Percentiles rank a stretch among this genome's conserved stretches.
Conservation (phyloP, 2,329 filamentous ascomycete genomes). For the Pseudopyricularia javanii region DNA sequence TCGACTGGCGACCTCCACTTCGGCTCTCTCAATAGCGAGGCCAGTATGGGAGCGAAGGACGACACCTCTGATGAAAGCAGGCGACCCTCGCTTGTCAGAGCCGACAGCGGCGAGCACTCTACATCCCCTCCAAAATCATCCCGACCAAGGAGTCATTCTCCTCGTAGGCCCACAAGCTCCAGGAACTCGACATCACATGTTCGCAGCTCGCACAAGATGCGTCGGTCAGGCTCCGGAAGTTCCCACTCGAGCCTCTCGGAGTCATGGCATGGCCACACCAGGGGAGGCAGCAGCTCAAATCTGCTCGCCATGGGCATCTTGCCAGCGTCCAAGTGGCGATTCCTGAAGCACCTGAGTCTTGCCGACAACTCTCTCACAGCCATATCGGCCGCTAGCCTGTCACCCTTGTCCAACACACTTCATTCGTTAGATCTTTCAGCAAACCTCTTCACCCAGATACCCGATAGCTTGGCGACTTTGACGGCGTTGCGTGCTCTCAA, state of each 20-base stretch:
- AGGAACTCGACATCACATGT: slow-evolving; percentile 57
- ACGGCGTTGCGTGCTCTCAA: slow-evolving; percentile 87
- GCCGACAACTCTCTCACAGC: slow-evolving; percentile 83
- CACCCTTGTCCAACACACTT: slow-evolving; percentile 74
- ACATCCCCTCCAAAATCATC: slow-evolving; percentile 28
- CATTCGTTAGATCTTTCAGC: slow-evolving; percentile 86
- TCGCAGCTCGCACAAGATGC: slow-evolving; percentile 61
- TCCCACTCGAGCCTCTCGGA: slow-evolving; percentile 71
- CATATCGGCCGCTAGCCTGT: slow-evolving; percentile 62
- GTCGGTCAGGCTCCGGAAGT: slow-evolving; percentile 81
- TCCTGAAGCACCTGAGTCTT: slow-evolving; percentile 81
- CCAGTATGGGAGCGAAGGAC: slow-evolving; percentile 29
- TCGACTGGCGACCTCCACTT: slow-evolving; percentile 38
- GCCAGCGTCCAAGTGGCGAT: slow-evolving; percentile 85
- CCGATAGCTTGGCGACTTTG: slow-evolving; percentile 76
- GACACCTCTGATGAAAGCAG: slow-evolving; percentile 20
- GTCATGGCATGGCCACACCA: slow-evolving; percentile 49
- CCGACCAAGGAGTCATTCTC: slow-evolving; percentile 67
- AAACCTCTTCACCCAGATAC: slow-evolving; percentile 89
- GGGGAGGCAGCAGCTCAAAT: slow-evolving; percentile 60
- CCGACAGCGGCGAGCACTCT: slow-evolving; percentile 32
- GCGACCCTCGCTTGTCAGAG: slow-evolving; percentile 30
- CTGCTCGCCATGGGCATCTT: slow-evolving; percentile 59
- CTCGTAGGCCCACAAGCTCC: slow-evolving; percentile 62
- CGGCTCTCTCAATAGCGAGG: slow-evolving; percentile 47